phyloP scores from a whole-genome alignment of 192 early-diverging fungal species.

The Chytriomyces hyalinus region DNA sequence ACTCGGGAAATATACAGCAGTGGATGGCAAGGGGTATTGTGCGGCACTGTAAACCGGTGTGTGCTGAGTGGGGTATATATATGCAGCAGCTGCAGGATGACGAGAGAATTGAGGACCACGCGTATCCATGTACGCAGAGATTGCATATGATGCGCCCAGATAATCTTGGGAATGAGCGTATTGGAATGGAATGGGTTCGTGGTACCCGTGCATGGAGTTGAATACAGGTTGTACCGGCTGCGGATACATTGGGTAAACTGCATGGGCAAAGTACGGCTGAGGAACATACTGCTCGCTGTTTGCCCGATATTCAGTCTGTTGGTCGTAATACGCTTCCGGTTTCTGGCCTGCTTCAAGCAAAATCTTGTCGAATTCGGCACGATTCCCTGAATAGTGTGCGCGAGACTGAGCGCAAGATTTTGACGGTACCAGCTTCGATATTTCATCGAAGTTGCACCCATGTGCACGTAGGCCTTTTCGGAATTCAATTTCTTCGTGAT shows the following conservation, averaged over 20 bases:
- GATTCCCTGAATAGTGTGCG: conserved; percentile 75
- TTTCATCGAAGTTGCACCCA: conserved; percentile 79
- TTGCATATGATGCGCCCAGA: conserved; percentile 39
- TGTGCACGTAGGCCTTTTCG: conserved; percentile 59
- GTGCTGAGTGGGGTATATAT: too few species aligned
- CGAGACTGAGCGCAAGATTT: conserved; percentile 86
- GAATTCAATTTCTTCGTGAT: conserved; percentile 78
- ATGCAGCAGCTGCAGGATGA: neutral
- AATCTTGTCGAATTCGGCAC: conserved; percentile 54
- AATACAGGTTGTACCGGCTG: conserved; percentile 2
- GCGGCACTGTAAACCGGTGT: too few species aligned
- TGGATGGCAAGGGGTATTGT: too few species aligned
- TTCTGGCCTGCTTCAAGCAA: conserved; percentile 22
- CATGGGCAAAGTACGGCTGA: neutral
- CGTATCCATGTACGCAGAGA: conserved; percentile 38
- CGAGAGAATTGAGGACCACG: conserved; percentile 22
- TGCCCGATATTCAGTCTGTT: neutral
- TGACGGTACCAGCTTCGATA: conserved; percentile 72
- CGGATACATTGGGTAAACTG: neutral
- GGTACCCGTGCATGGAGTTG: conserved; percentile 16
- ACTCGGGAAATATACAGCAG: too few species aligned
- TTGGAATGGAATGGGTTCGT: conserved; percentile 23
- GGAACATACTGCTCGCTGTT: neutral
- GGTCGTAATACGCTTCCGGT: neutral
- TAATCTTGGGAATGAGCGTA: conserved; percentile 31